These are phyloP conservation scores for Cicer cuneatum DNA, from an alignment of 306 rosid species.

Conservation along the genomic window DNA sequence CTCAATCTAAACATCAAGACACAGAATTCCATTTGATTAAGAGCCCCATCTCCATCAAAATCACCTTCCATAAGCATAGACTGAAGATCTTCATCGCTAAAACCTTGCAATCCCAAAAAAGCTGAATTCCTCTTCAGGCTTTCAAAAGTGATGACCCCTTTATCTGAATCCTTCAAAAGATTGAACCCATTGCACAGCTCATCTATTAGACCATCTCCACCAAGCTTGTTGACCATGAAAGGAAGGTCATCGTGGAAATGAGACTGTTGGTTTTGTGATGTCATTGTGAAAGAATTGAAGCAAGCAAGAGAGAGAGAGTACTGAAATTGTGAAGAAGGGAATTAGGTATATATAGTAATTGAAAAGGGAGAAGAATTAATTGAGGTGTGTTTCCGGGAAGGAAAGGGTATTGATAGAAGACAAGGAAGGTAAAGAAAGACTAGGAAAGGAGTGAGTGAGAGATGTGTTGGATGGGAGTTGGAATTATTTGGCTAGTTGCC, in stretches of 20 bases:
- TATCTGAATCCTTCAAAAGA: constrained; percentile 58
- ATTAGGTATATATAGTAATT: neutral
- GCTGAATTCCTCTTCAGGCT: constrained; percentile 69
- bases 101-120: constrained; percentile 58
- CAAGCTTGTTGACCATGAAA: constrained; percentile 70
- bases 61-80: constrained; percentile 70
- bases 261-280: constrained; percentile 39
- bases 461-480: neutral
- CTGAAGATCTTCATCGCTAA: constrained; percentile 66
- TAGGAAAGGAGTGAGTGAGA: neutral
- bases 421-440: neutral
- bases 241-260: constrained; percentile 72
- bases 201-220: constrained; percentile 70
- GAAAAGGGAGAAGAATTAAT: neutral
- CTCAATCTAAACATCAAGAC: constrained; percentile 82
- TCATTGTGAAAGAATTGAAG: constrained; percentile 40
- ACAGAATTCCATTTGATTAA: constrained; percentile 78
- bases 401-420: constrained; percentile 9
- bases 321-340: neutral
- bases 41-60: constrained; percentile 74
- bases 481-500: neutral
- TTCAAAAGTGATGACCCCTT: constrained; percentile 65
- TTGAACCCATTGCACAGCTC: constrained; percentile 78
- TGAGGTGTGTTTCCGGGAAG: neutral
- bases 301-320: too few relatives aligned